Evolutionary conservation across 257 asterid genomes (phyloP).

Genomic region (Nicotiana otophora): DNA sequence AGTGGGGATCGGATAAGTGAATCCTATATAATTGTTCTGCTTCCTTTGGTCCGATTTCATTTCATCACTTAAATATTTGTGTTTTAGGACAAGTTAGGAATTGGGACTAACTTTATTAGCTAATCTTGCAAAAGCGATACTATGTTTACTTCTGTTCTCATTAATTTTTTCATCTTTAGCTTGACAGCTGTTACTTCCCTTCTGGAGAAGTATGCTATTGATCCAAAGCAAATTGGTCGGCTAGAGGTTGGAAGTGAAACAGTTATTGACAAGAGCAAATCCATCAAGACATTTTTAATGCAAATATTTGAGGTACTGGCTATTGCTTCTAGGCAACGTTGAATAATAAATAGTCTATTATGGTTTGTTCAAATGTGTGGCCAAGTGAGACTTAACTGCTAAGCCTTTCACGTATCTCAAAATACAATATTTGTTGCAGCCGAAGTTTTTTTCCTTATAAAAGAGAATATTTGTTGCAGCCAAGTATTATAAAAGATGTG

Average conservation of each 20-base stretch:
- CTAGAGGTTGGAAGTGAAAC: constrained; percentile 99
- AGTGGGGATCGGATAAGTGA: no score
- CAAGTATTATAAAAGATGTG: background rate
- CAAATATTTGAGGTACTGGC: constrained; percentile 87
- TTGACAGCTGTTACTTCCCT: constrained; percentile 92
- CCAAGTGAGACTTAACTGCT: constrained; percentile 5
- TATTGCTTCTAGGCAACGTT: background rate
- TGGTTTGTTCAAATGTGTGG: background rate
- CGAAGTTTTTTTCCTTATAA: background rate
- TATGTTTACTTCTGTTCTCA: background rate
- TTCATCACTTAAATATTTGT: background rate
- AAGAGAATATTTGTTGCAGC: background rate
- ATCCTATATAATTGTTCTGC: background rate
- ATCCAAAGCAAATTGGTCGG: constrained; percentile 88
- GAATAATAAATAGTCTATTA: background rate
- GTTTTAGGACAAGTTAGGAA: background rate
- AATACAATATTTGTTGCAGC: background rate
- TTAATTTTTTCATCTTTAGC: constrained; percentile 39
- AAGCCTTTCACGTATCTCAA: background rate
- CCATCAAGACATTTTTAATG: constrained; percentile 96
- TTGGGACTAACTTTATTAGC: background rate
- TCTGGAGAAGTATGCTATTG: constrained; percentile 75
- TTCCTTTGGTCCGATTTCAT: background rate
- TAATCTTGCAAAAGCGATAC: background rate
- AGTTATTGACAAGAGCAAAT: constrained; percentile 95